These are phyloP conservation scores for Ganoderma multipileum DNA, from an alignment of 1,284 basidiomycete genomes.

Conservation along the genomic window DNA sequence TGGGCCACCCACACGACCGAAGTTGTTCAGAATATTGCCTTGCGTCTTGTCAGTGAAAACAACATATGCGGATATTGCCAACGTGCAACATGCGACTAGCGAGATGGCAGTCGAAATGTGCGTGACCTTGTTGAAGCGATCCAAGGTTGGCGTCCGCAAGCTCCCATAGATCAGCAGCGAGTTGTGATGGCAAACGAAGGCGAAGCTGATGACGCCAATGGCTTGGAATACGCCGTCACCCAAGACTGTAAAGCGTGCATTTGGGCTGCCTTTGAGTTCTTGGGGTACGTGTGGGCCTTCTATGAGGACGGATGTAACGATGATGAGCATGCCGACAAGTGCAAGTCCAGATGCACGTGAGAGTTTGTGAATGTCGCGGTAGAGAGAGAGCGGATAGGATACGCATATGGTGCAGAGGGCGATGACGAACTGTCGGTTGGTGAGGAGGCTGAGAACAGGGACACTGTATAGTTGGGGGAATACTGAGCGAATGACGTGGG, in stretches of 20 bases:
- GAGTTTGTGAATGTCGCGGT: slow-evolving; percentile 97
- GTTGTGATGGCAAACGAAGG: slow-evolving; percentile 95
- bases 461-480: slow-evolving; percentile 80
- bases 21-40: slow-evolving; percentile 95
- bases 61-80: slow-evolving; percentile 91
- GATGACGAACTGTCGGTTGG: slow-evolving; percentile 91
- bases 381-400: slow-evolving; percentile 94
- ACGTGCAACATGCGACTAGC: slow-evolving; percentile 80
- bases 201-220: slow-evolving; percentile 95
- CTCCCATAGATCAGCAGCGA: slow-evolving; percentile 95
- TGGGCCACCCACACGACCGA: slow-evolving; percentile 62
- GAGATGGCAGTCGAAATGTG: slow-evolving; percentile 90
- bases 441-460: slow-evolving; percentile 78
- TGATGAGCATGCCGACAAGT: slow-evolving; percentile 92
- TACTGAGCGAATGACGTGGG: slow-evolving; percentile 89
- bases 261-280: slow-evolving; percentile 80
- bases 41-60: slow-evolving; percentile 95
- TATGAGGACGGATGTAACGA: slow-evolving; percentile 87
- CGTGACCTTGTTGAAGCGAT: slow-evolving; percentile 93
- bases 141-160: slow-evolving; percentile 90
- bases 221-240: slow-evolving; percentile 87
- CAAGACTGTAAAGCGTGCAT: slow-evolving; percentile 75
- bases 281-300: slow-evolving; percentile 85
- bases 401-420: slow-evolving; percentile 85
- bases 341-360: slow-evolving; percentile 92